A percentile compares a stretch with the other conserved stretches of the same genome.
Conservation (phyloP, 441 rosid genomes). For the Eruca vesicaria region DNA sequence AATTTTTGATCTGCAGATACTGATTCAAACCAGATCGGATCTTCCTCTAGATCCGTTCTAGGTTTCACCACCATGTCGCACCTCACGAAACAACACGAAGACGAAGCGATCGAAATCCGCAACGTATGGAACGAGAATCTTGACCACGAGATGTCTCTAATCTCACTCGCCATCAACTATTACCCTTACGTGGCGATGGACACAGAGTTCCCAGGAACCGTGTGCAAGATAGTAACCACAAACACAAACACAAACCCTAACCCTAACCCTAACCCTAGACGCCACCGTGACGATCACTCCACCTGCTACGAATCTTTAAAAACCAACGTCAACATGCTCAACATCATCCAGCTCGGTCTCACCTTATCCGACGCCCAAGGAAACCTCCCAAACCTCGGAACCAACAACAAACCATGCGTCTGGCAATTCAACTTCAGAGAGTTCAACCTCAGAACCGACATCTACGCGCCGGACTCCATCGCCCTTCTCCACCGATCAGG, state of each 20-base stretch:
- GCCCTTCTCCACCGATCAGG: constrained; percentile 50
- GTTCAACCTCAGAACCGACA: constrained; percentile 51
- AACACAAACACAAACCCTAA: constrained; percentile 38
- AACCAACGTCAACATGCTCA: constrained; percentile 65
- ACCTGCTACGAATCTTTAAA: constrained; percentile 54
- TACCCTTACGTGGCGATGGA: constrained; percentile 71
- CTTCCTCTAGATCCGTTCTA: constrained; percentile 32
- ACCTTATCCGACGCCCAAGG: constrained; percentile 64
- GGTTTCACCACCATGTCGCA: constrained; percentile 41
- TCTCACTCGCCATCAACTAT: constrained; percentile 47
- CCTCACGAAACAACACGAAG: constrained; percentile 39
- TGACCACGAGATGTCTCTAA: constrained; percentile 45
- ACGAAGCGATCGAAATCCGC: constrained; percentile 53
- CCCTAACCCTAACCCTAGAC: constrained; percentile 36
- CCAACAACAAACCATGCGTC: constrained; percentile 48
- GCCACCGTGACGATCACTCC: constrained; percentile 40
- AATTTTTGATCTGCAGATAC: constrained; percentile 11
- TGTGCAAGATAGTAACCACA: constrained; percentile 47
- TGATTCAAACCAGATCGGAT: constrained; percentile 30
- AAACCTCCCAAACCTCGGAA: constrained; percentile 66
- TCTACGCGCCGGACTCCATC: constrained; percentile 58
- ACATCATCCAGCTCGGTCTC: constrained; percentile 79
- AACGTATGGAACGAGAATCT: constrained; percentile 73
- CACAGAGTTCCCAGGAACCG: constrained; percentile 78
- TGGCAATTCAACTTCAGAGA: constrained; percentile 84